Evolutionary conservation across 1,284 basidiomycete species (phyloP), one percentile per base, ranked within the genome.

Genomic region (Moesziomyces sp.): DNA sequence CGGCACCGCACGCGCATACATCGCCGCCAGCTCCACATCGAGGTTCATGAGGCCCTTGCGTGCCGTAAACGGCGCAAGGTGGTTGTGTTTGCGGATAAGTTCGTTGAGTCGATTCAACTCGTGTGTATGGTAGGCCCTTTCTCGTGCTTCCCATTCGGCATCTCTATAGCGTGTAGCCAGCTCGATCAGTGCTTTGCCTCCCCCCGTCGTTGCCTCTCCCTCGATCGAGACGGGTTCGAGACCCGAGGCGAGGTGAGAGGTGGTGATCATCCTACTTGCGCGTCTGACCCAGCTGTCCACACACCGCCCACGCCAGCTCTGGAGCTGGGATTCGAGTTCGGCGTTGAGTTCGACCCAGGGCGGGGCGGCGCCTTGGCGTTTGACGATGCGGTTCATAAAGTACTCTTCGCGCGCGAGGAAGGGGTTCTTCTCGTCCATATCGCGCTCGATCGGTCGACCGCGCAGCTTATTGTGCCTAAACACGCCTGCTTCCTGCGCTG

Each of bases 341-440:
- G 68, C 86, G 84, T 94, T 93, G 35, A 94, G 79, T 84, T 95
- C 93, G 4, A 96, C 91, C 93, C 93, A 96, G 3, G 93, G 91
- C n/a, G 93, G 94, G 0, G 90, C 89, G 2, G 91, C 92, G 16
- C 92, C 92, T 77, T 94, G 92, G 42, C 90, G 86, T 78, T 93
- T 91, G 19, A 96, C 88, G 61, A 95, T 93, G 14, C 93, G 89
- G 79, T 95, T 95, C 91, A 95, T 91, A 52, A 94, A 55, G 11
- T 66, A 67, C 52, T 77, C 83, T 40, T 82, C 82, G 23, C 82
- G 46, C 5, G 59, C 62, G 4, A 85, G 59, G 52, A 78, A 93
- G 0, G 93, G 93, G 79, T 95, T 95, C 28, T 86, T 86, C 80
- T 93, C 91, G 54, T 92, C 90, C 2, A 85, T 86, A 46, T 89